These are phyloP conservation scores for Aspergillus texensis DNA, from an alignment of 2,329 filamentous ascomycete species.

Conservation along the genomic window DNA sequence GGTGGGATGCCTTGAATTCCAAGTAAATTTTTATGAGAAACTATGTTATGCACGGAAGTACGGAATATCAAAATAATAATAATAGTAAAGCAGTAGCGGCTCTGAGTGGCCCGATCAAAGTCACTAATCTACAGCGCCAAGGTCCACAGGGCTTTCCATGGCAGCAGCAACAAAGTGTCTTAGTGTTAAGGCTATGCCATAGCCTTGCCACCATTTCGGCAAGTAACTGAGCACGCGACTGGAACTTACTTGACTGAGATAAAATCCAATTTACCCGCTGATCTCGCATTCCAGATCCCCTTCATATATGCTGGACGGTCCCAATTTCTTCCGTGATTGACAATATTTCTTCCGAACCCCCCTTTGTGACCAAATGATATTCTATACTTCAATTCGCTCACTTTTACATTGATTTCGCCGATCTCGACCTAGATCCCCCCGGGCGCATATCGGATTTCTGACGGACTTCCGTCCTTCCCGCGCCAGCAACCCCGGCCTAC, in stretches of 20 bases:
- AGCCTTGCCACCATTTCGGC: constrained; percentile 1
- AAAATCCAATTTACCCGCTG: not conserved
- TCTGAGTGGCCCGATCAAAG: not conserved
- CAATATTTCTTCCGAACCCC: not conserved
- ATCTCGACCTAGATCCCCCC: not conserved
- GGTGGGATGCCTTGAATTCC: too few relatives aligned
- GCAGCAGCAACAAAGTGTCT: not conserved
- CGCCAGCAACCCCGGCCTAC: not conserved
- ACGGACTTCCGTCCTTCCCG: not conserved
- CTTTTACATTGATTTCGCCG: not conserved
- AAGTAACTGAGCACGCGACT: constrained; percentile 4
- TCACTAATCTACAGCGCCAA: not conserved
- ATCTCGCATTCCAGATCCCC: not conserved
- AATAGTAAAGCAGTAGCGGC: not conserved
- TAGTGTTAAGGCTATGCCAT: not conserved
- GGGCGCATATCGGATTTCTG: not conserved
- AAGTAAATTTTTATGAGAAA: not conserved
- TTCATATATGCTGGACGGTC: not conserved
- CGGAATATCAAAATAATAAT: not conserved
- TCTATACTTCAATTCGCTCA: not conserved
- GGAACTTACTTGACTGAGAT: not conserved
- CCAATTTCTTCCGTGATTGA: not conserved
- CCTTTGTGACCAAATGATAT: not conserved
- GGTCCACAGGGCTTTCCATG: not conserved
- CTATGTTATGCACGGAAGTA: not conserved